These are phyloP conservation scores for Pseudocercospora musae DNA, from an alignment of 2,329 filamentous ascomycete genomes.

Conservation along the genomic window DNA sequence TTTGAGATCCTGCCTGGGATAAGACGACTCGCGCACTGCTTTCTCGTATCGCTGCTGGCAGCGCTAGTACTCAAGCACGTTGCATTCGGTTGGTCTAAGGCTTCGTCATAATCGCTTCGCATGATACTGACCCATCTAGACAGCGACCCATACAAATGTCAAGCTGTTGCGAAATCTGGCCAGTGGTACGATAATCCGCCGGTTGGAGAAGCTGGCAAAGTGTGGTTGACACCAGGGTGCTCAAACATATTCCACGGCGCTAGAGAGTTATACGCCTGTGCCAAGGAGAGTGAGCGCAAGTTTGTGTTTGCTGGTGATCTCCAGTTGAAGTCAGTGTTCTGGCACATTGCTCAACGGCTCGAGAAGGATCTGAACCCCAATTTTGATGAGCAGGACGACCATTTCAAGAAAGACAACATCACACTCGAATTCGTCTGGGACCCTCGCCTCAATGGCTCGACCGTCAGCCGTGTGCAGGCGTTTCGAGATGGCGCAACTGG, in stretches of 20 bases:
- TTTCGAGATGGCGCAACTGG: conserved; percentile 33
- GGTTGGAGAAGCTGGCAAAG: background rate
- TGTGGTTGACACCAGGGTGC: conserved; percentile 60
- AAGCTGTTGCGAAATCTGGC: conserved; percentile 50
- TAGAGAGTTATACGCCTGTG: conserved; percentile 53
- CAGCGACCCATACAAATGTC: conserved; percentile 55
- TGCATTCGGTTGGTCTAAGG: conserved; percentile 4
- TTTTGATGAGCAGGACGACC: conserved; percentile 38
- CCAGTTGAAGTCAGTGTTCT: conserved; percentile 59
- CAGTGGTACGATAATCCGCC: conserved; percentile 46
- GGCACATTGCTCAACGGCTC: conserved; percentile 53
- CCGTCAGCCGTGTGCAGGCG: conserved; percentile 42
- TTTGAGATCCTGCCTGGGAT: background rate
- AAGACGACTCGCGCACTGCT: background rate
- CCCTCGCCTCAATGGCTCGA: conserved; percentile 56
- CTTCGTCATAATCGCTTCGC: background rate
- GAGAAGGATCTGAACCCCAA: conserved; percentile 35
- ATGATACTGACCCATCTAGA: conserved; percentile 4
- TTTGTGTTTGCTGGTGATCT: conserved; percentile 63
- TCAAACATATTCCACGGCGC: conserved; percentile 55
- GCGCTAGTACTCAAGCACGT: conserved; percentile 6
- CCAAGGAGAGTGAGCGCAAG: conserved; percentile 43
- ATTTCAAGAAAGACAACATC: conserved; percentile 46
- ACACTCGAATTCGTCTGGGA: conserved; percentile 60
- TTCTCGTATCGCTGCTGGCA: conserved; percentile 6